These are phyloP conservation scores for Aspergillus japonicus DNA, from an alignment of 2,329 filamentous ascomycete genomes.

Conservation along the genomic window DNA sequence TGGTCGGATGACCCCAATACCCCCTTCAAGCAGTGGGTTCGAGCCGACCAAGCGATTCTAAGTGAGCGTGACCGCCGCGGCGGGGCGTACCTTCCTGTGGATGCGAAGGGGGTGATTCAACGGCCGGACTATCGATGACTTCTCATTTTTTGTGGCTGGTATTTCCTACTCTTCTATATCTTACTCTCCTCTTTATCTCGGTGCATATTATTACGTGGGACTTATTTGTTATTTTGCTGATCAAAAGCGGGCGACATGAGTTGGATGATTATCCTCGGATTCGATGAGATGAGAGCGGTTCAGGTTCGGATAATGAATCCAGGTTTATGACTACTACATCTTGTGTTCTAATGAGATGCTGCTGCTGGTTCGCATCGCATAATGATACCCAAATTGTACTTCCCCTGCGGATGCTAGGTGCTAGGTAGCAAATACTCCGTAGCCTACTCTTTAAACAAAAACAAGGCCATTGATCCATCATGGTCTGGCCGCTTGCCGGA, in stretches of 20 bases:
- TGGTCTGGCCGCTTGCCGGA: too few species aligned
- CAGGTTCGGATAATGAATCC: too few species aligned
- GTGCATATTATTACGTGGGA: neutral
- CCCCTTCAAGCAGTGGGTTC: slow-evolving; percentile 40
- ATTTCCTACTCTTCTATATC: neutral
- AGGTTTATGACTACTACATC: too few species aligned
- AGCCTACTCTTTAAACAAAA: too few species aligned
- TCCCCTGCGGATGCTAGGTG: too few species aligned
- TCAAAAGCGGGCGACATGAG: neutral
- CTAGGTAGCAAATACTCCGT: too few species aligned
- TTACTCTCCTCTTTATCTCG: neutral
- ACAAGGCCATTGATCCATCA: too few species aligned
- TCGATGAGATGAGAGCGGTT: too few species aligned
- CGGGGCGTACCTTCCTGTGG: slow-evolving; percentile 26
- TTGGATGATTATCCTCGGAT: too few species aligned
- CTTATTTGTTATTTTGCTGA: neutral
- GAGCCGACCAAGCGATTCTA: slow-evolving; percentile 33
- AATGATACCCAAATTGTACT: too few species aligned
- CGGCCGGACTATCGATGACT: slow-evolving; percentile 9
- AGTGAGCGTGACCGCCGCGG: slow-evolving; percentile 30
- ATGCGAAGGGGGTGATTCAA: slow-evolving; percentile 36
- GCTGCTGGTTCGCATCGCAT: too few species aligned
- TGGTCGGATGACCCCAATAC: slow-evolving; percentile 40
- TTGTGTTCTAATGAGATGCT: too few species aligned
- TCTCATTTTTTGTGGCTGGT: neutral